A percentile compares a stretch with the other conserved stretches of the same genome.
Conservation (phyloP, 2,329 filamentous ascomycete genomes). For the Rutstroemia sp. region DNA sequence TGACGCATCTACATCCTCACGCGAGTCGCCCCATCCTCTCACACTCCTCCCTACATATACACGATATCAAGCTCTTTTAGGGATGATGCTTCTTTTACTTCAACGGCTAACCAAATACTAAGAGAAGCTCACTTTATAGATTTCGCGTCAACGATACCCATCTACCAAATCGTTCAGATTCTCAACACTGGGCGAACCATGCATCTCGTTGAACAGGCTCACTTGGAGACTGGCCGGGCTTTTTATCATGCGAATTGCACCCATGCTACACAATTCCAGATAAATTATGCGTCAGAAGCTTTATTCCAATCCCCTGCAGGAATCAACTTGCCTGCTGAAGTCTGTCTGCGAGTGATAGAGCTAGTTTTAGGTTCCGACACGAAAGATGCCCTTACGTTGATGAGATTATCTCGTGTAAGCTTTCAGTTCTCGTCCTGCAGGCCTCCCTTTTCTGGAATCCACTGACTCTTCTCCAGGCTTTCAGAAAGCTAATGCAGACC, state of each 20-base stretch:
- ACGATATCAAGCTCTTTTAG: too few relatives aligned
- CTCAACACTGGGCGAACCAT: too few relatives aligned
- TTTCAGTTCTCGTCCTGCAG: not conserved
- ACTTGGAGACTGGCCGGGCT: not conserved
- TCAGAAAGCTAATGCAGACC: not conserved
- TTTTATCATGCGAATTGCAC: not conserved
- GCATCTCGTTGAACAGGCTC: too few relatives aligned
- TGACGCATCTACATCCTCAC: too few relatives aligned
- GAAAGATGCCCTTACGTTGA: not conserved
- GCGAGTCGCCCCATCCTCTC: too few relatives aligned
- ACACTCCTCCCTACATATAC: too few relatives aligned
- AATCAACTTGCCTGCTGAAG: not conserved
- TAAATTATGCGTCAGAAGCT: not conserved
- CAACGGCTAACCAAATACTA: too few relatives aligned
- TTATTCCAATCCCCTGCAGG: not conserved
- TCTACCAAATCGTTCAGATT: too few relatives aligned
- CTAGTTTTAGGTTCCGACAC: not conserved
- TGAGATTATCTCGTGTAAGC: slow-evolving; percentile 5
- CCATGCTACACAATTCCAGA: not conserved
- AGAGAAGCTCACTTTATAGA: too few relatives aligned
- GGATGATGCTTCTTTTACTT: too few relatives aligned
- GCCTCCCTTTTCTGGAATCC: not conserved
- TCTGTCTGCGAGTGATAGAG: slow-evolving; percentile 3
- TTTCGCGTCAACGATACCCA: too few relatives aligned
- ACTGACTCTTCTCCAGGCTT: slow-evolving; percentile 3